Percentiles rank a stretch among this genome's conserved stretches.
Evolutionary conservation across 2,329 filamentous ascomycete species (phyloP).

Genomic region (Myriosclerotinia scirpicola): DNA sequence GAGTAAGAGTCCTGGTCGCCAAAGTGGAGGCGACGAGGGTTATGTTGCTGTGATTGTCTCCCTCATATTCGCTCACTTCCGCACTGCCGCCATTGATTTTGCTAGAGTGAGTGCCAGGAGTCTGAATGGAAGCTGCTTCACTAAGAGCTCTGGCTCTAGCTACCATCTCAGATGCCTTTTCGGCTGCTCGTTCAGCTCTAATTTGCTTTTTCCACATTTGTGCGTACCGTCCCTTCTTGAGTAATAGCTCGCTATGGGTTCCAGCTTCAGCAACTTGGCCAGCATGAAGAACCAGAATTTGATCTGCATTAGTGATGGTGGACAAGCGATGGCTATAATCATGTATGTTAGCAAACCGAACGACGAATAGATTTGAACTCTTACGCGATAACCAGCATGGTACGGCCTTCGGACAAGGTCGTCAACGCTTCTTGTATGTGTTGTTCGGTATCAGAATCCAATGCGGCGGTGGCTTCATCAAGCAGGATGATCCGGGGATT

Average conservation of each 20-base stretch:
- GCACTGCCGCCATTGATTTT: conserved; percentile 36
- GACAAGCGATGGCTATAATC: conserved; percentile 71
- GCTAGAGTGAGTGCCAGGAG: conserved; percentile 32
- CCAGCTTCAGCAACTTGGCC: conserved; percentile 77
- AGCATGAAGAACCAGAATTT: conserved; percentile 78
- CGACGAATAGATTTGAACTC: conserved; percentile 49
- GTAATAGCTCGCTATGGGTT: conserved; percentile 74
- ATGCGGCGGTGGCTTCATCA: conserved; percentile 87
- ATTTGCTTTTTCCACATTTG: conserved; percentile 91
- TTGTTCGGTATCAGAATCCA: conserved; percentile 90
- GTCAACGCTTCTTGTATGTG: conserved; percentile 87
- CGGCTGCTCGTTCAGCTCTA: conserved; percentile 68
- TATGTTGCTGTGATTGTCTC: conserved; percentile 30
- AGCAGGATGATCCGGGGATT: conserved; percentile 88
- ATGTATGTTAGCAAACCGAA: conserved; percentile 70
- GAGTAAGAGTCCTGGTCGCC: conserved; percentile 28
- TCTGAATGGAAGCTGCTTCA: conserved; percentile 33
- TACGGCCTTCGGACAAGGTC: conserved; percentile 79
- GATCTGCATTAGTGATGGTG: conserved; percentile 87
- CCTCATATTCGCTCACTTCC: conserved; percentile 38
- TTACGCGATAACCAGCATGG: conserved; percentile 92
- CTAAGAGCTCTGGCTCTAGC: conserved; percentile 39
- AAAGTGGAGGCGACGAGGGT: conserved; percentile 27
- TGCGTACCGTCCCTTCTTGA: conserved; percentile 68
- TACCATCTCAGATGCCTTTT: conserved; percentile 49